phyloP scores from a whole-genome alignment of 2,329 filamentous ascomycete genomes.

The Botrytis deweyae region DNA sequence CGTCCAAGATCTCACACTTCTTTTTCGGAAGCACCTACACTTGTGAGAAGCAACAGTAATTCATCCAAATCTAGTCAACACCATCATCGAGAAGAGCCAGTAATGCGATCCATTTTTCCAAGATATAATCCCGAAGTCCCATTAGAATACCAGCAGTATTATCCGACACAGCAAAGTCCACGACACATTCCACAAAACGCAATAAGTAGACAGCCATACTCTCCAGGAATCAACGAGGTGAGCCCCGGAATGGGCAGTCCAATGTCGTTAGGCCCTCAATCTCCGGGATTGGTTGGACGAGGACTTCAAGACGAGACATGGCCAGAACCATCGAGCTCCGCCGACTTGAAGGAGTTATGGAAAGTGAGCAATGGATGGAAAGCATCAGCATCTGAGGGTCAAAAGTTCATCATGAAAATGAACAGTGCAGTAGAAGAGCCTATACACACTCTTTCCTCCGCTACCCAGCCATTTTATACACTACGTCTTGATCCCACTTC shows the following conservation, averaged over 20 bases:
- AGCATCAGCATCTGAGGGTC: constrained; percentile 57
- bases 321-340: constrained; percentile 44
- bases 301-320: constrained; percentile 35
- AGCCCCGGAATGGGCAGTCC: constrained; percentile 37
- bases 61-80: constrained; percentile 57
- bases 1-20: constrained; percentile 49
- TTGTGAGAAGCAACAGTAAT: constrained; percentile 51
- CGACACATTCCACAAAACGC: constrained; percentile 61
- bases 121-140: constrained; percentile 67
- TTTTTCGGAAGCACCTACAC: constrained; percentile 51
- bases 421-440: constrained; percentile 58
- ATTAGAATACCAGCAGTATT: constrained; percentile 68
- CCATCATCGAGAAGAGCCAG: constrained; percentile 47
- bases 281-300: constrained; percentile 34
- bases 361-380: constrained; percentile 69
- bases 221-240: constrained; percentile 36
- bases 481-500: constrained; percentile 64
- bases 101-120: constrained; percentile 73
- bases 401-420: constrained; percentile 59
- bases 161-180: constrained; percentile 63
- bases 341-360: constrained; percentile 66
- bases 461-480: constrained; percentile 64
- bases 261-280: constrained; percentile 29
- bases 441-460: constrained; percentile 64
- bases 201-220: constrained; percentile 66